Conservation (phyloP, 139 green algal genomes). For the Dunaliella primolecta region DNA sequence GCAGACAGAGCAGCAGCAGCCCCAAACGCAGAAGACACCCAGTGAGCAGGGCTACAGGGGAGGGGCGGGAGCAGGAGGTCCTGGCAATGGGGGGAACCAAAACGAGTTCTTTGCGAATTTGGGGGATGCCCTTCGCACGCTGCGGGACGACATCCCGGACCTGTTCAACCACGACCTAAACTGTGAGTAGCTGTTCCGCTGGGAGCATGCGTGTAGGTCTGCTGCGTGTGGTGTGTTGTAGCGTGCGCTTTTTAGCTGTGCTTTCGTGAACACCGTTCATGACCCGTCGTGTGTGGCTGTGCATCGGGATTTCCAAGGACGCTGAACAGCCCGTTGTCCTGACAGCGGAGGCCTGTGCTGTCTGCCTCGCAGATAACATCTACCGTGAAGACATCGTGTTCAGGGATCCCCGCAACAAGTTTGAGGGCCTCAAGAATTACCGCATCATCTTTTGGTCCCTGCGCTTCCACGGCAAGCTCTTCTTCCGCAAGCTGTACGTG, state of each 20-base stretch:
- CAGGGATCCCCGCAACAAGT: conserved; percentile 76
- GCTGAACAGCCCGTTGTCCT: too few species aligned
- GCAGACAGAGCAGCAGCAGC: conserved; percentile 2
- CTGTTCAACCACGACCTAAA: conserved; percentile 86
- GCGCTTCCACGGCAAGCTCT: conserved; percentile 83
- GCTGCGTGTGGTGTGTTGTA: neutral
- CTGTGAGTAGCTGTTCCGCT: conserved; percentile 60
- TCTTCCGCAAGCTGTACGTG: conserved; percentile 83
- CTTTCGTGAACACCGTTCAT: too few species aligned
- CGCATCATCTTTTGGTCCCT: conserved; percentile 88
- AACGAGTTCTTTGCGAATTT: conserved; percentile 94
- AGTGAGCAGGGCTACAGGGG: neutral
- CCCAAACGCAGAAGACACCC: neutral
- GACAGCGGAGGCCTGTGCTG: too few species aligned
- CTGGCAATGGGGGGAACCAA: neutral
- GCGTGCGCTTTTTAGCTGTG: conserved; percentile 3
- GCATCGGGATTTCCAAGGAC: too few species aligned
- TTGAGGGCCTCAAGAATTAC: conserved; percentile 88
- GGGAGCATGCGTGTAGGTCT: neutral
- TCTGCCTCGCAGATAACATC: conserved; percentile 72
- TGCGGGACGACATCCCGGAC: conserved; percentile 82
- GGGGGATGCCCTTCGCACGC: conserved; percentile 83
- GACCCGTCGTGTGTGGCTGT: too few species aligned
- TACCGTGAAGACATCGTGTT: conserved; percentile 93
- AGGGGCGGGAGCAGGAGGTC: neutral